These are phyloP conservation scores for Candida pseudoviswanathii DNA, from an alignment of 1,139 yeast species.

Conservation along the genomic window DNA sequence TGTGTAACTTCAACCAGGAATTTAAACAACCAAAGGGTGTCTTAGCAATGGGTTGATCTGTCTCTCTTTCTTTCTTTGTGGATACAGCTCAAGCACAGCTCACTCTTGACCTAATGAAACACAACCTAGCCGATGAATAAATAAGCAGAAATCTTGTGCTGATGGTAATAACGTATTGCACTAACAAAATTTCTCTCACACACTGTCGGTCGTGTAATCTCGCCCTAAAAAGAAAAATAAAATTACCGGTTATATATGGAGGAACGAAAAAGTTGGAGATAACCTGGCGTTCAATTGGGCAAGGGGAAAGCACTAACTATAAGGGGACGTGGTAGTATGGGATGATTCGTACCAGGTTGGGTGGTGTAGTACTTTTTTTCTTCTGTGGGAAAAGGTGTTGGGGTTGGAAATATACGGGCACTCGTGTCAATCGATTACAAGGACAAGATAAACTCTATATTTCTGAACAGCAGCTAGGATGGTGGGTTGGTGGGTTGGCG, in stretches of 20 bases:
- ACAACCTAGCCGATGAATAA: background rate
- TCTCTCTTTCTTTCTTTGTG: too few relatives aligned
- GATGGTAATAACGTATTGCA: slow-evolving; percentile 1
- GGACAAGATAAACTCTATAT: background rate
- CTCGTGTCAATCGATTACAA: background rate
- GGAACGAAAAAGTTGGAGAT: background rate
- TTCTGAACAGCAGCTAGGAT: background rate
- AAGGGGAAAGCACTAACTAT: too few relatives aligned
- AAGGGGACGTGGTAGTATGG: too few relatives aligned
- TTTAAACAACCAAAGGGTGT: background rate
- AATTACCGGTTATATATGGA: background rate
- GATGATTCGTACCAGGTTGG: too few relatives aligned
- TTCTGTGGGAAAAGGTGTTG: background rate
- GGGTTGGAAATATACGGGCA: background rate
- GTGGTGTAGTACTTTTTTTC: background rate
- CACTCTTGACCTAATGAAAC: background rate
- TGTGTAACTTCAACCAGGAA: background rate
- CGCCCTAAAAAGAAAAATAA: background rate
- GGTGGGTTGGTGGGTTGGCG: background rate
- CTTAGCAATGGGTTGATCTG: background rate
- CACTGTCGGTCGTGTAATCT: background rate
- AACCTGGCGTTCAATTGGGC: background rate
- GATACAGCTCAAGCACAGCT: background rate
- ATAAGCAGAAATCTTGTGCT: background rate
- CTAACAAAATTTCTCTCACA: background rate